phyloP scores from a whole-genome alignment of 345 rosid species.

The Sapria himalayana region DNA sequence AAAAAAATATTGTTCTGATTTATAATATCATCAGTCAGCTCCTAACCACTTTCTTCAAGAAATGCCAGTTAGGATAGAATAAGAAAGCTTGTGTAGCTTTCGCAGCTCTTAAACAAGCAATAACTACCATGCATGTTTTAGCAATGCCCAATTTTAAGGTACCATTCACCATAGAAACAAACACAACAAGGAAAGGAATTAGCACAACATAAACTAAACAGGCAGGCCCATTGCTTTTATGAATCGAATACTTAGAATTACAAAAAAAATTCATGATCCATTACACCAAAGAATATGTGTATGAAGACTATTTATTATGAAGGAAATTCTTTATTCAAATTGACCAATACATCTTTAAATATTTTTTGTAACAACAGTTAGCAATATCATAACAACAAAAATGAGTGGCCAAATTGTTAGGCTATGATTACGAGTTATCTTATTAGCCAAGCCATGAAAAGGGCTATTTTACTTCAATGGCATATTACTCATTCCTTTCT shows the following conservation, averaged over 20 bases:
- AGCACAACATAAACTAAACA: neutral
- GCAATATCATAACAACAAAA: no score
- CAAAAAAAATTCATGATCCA: no score
- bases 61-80: neutral
- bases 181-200: neutral
- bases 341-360: no score
- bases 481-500: no score
- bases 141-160: neutral
- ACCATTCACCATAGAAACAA: neutral
- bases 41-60: neutral
- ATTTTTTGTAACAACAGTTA: no score
- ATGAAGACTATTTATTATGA: no score
- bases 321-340: no score
- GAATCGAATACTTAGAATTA: neutral
- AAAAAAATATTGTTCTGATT: neutral
- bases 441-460: no score
- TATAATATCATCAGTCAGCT: neutral
- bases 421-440: no score
- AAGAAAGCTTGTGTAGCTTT: neutral
- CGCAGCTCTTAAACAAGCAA: neutral
- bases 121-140: neutral
- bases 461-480: no score
- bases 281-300: no score
- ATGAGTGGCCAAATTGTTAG: no score
- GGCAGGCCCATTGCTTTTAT: neutral